Percentiles rank a stretch among this genome's conserved stretches.
Evolutionary conservation across 208 protist species (phyloP).

Genomic region (Leishmania braziliensis): DNA sequence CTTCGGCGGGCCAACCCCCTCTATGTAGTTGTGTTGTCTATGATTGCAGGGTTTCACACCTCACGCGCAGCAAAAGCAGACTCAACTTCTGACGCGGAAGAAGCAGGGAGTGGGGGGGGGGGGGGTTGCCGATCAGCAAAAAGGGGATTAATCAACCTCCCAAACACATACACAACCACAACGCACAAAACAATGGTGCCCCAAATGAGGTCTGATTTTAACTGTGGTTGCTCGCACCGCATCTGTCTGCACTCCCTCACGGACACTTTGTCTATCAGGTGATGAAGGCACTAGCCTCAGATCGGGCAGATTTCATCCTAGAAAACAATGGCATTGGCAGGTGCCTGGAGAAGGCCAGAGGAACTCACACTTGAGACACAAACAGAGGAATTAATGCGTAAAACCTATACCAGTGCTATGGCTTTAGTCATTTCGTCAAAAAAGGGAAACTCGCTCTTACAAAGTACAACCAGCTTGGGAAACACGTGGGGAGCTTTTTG

Average conservation of each 20-base stretch:
- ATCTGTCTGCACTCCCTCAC: neutral
- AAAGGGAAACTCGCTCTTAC: neutral
- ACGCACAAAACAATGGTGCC: neutral
- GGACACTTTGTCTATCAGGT: neutral
- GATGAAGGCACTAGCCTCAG: neutral
- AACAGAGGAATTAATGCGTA: neutral
- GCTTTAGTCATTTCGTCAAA: neutral
- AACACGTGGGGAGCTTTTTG: neutral
- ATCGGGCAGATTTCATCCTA: neutral
- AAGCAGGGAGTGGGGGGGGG: neutral
- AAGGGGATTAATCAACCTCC: neutral
- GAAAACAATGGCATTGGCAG: neutral
- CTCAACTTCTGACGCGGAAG: neutral
- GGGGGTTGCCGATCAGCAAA: neutral
- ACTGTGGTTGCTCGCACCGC: neutral
- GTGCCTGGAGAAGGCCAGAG: neutral
- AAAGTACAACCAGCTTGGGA: neutral
- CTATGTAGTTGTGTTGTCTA: neutral
- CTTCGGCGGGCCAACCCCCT: neutral
- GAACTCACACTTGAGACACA: neutral
- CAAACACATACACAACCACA: neutral
- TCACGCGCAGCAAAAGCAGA: neutral
- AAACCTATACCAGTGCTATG: neutral
- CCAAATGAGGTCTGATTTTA: too few species aligned
- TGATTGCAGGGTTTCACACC: too few species aligned